These are phyloP conservation scores for Wickerhamomyces silvicola DNA, from an alignment of 805 yeast species.

Conservation along the genomic window DNA sequence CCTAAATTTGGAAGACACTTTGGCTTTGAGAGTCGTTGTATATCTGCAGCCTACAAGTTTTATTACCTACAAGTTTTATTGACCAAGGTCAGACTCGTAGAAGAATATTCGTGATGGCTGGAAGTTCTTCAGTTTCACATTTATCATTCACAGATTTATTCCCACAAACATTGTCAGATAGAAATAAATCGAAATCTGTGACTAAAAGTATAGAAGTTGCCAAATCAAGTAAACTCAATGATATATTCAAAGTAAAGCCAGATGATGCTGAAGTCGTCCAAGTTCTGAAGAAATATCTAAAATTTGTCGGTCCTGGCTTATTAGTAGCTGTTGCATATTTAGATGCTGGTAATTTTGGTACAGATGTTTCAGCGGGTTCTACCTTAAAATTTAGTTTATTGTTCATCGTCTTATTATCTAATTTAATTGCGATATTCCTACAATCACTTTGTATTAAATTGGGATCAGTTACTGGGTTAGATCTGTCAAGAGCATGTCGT, in stretches of 20 bases:
- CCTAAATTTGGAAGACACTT: too few species aligned
- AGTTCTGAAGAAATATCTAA: constrained; percentile 45
- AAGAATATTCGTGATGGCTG: too few species aligned
- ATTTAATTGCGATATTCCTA: constrained; percentile 73
- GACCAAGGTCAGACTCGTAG: too few species aligned
- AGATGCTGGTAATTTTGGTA: constrained; percentile 92
- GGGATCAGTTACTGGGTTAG: constrained; percentile 87
- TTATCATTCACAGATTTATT: too few species aligned
- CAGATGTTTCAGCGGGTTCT: constrained; percentile 87
- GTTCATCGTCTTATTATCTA: constrained; percentile 69
- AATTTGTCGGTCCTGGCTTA: constrained; percentile 82
- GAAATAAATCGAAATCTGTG: not conserved
- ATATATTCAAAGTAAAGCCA: constrained; percentile 10
- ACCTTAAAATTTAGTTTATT: constrained; percentile 66
- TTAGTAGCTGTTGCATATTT: constrained; percentile 87
- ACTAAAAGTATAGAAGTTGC: not conserved
- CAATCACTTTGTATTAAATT: constrained; percentile 80
- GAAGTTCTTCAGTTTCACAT: too few species aligned
- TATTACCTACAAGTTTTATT: too few species aligned
- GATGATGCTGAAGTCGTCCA: constrained; percentile 12
- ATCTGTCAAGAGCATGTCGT: constrained; percentile 80
- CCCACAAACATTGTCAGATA: constrained; percentile 12
- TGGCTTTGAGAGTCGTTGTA: too few species aligned
- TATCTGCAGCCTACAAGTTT: too few species aligned
- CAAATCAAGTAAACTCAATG: constrained; percentile 1